These are phyloP conservation scores for Gautieria morchelliformis DNA, from an alignment of 768 basidiomycete genomes.

Conservation along the genomic window DNA sequence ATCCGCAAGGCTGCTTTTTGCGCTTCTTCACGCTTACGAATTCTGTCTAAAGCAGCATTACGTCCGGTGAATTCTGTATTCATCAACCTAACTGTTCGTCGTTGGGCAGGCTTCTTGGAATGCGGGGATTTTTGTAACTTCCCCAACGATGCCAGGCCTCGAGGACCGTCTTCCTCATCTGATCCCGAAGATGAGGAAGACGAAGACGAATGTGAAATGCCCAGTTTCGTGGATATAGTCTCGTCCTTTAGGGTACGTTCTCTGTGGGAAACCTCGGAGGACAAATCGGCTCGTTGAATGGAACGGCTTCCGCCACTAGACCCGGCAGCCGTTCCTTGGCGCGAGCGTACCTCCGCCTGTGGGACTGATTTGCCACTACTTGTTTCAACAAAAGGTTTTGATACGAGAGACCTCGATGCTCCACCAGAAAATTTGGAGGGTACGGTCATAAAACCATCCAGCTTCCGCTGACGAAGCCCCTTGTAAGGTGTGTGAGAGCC, in stretches of 20 bases:
- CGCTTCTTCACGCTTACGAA: constrained; percentile 50
- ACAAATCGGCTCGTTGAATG: background rate
- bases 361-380: background rate
- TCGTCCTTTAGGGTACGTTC: background rate
- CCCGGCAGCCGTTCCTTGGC: background rate
- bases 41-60: constrained; percentile 39
- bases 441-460: background rate
- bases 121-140: constrained; percentile 54
- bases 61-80: constrained; percentile 33
- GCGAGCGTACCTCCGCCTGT: background rate
- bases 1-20: constrained; percentile 57
- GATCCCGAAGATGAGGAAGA: constrained; percentile 32
- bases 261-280: background rate
- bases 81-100: constrained; percentile 55
- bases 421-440: background rate
- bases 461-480: background rate
- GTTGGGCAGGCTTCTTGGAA: constrained; percentile 45
- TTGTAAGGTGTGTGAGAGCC: background rate
- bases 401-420: background rate
- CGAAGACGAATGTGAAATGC: background rate
- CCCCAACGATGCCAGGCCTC: constrained; percentile 41
- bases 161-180: constrained; percentile 32
- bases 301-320: background rate
- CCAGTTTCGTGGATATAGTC: background rate
- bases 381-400: background rate